These are phyloP conservation scores for Trichaptum fuscoviolaceum DNA, from an alignment of 768 basidiomycete genomes.

Conservation along the genomic window DNA sequence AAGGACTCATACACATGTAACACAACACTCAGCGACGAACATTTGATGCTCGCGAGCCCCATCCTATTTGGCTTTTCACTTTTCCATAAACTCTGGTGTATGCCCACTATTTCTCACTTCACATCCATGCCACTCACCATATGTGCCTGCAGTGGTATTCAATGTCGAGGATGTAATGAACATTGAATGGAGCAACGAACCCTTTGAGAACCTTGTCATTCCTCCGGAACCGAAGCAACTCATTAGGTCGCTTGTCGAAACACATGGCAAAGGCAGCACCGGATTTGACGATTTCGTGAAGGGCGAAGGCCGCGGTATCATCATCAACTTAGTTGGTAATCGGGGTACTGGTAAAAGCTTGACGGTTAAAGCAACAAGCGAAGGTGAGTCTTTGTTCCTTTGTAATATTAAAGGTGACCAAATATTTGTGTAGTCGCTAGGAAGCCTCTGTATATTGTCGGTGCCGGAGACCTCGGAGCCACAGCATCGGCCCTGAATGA, in stretches of 20 bases:
- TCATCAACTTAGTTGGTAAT: conserved; percentile 27
- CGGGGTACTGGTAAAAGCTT: conserved; percentile 28
- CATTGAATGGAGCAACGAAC: conserved; percentile 55
- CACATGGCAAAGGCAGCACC: conserved; percentile 42
- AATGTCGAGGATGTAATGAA: conserved; percentile 47
- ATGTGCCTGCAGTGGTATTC: conserved; percentile 44
- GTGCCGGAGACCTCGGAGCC: conserved; percentile 30
- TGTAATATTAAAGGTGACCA: too few relatives aligned
- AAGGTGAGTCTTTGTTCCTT: conserved; percentile 20
- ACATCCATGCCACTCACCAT: conserved; percentile 5
- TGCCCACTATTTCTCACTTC: conserved; percentile 20
- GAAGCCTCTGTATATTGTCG: conserved; percentile 29
- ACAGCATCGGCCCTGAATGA: conserved; percentile 25
- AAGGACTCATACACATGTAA: neutral
- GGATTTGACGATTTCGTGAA: conserved; percentile 29
- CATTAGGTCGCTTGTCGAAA: conserved; percentile 50
- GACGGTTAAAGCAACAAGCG: conserved; percentile 30
- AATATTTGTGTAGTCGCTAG: conserved; percentile 18
- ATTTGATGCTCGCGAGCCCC: conserved; percentile 49
- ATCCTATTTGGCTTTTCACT: conserved; percentile 61
- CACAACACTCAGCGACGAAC: conserved; percentile 36
- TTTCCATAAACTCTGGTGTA: conserved; percentile 53
- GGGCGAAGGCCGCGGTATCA: conserved; percentile 30
- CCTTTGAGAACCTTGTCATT: conserved; percentile 54
- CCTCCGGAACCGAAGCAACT: conserved; percentile 46